Evolutionary conservation across 768 basidiomycete genomes (phyloP), one percentile per base, ranked within the genome.

Genomic region (Naganishia vishniacii): DNA sequence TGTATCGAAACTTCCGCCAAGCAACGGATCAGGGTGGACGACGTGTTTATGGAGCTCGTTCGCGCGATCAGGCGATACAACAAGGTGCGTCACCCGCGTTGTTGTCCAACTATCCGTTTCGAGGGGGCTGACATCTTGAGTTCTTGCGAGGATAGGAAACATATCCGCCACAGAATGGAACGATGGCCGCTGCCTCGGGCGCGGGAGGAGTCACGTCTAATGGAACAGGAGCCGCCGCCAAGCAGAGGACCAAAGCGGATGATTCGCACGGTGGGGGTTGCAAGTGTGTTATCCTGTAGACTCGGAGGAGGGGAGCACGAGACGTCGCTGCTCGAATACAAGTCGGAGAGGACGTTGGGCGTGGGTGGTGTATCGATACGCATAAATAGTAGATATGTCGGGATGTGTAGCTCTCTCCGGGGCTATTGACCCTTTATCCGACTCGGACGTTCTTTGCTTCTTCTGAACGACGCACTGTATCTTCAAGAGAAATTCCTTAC

Each of bases 1-100:
- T 95, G 92, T 78, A 88, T 93, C 64, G 93, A 97, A 78, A 94
- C 91, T 0, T 97, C 93, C 4, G 93, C 92, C 47, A 95, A 95
- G 79, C 88, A 92, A 72, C 84, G 93, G 59, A 91, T 93, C 80
- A 95, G 95, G 71, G 92, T 98, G 61, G 93, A 97, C 70, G 90
- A 95, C 80, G 90, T 91, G 13, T 97, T 98, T 80, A 85, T 83
- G 72, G 87, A 88, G 67, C 87, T 98, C 69, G 91, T 98, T 31
- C 85, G 92, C 32, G 89, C 92, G 78, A 95, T 95, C 71, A 83
- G 91, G 73, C 87, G 87, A 76, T 92, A 90, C 76, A 95, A 93
- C 82, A 91, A 89, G 82, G 91, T 89, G 66, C 60, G 70, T 65
- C 41, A 29, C 40, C 46, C 45, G 16, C 60, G 15, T 34, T 47